These are phyloP conservation scores for Hymenoscyphus occultus DNA, from an alignment of 2,329 filamentous ascomycete species.

Conservation along the genomic window DNA sequence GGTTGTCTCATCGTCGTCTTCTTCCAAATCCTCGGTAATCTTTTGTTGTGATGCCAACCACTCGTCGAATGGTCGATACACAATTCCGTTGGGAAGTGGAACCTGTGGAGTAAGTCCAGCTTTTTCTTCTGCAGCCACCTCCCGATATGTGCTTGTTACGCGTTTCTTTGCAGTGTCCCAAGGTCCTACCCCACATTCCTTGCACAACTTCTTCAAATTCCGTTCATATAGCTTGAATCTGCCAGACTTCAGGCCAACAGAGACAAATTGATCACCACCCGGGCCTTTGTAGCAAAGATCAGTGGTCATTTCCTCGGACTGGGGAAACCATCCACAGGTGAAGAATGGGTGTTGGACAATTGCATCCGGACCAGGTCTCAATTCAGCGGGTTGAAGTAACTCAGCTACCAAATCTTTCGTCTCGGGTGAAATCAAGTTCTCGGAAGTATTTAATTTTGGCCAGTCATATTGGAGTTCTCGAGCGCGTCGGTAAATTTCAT, in stretches of 20 bases:
- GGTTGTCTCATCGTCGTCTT: conserved; percentile 18
- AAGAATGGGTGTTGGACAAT: conserved; percentile 83
- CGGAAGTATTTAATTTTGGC: conserved; percentile 64
- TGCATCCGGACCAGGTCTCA: conserved; percentile 69
- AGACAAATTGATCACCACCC: conserved; percentile 54
- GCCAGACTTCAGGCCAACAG: conserved; percentile 44
- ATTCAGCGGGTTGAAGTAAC: conserved; percentile 72
- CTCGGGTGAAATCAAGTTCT: conserved; percentile 70
- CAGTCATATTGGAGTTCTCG: conserved; percentile 74
- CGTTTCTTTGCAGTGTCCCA: conserved; percentile 47
- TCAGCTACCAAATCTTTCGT: conserved; percentile 75
- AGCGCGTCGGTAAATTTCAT: conserved; percentile 77
- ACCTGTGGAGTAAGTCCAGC: conserved; percentile 61
- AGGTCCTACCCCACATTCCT: conserved; percentile 57
- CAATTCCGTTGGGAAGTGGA: conserved; percentile 58
- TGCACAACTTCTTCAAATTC: conserved; percentile 58
- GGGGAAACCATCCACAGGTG: conserved; percentile 70
- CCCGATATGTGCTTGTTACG: conserved; percentile 55
- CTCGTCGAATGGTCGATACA: conserved; percentile 63
- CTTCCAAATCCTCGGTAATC: conserved; percentile 1
- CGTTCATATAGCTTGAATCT: conserved; percentile 38
- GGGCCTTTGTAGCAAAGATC: conserved; percentile 57
- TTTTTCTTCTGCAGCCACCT: conserved; percentile 67
- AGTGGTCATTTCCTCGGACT: conserved; percentile 54
- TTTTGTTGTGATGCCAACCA: conserved; percentile 51